Base-by-base conservation (phyloP, 768 basidiomycete genomes). In the Gyrodon lividus region DNA sequence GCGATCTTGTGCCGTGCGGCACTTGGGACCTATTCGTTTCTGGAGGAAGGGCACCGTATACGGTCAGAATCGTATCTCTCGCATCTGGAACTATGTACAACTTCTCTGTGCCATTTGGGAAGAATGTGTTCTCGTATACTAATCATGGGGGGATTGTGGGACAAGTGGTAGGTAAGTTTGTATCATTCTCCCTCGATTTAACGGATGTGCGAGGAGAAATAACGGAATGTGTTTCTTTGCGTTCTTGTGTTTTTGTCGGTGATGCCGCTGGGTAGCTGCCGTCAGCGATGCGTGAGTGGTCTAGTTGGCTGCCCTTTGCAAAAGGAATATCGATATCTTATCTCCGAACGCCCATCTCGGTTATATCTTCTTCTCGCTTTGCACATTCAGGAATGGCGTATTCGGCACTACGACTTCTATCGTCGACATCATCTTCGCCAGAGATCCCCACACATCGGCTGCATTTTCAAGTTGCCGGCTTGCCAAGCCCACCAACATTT, bases 31-130 rank as follows among this genome's bases (percentile, higher is more conserved):
- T 79, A 4, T 69, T 63, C 2, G 69, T 80, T 41, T 71, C 61
- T 10, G 78, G 76, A 6, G 77, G 76, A 10, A 62, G 64, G 0
- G 70, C 72, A 30, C 81, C 79, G 0, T 79, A 79, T 61, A 72
- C 56, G 13, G 52, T 80, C 16, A 73, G 72, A 0, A 51, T 81
- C 22, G 71, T 70, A 28, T 65, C 70, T 6, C 46, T 71, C 28
- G 65, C 69, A 43, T 73, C 76, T 0, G 65, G 71, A 1, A 61
- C 69, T 7, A 62, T 77, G 19, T 77, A 73, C 16, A 77, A 77
- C 54, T 69, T 74, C 26, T 73, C 73, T 2, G 60, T 64, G 4
- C 51, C 61, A 1, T 63, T 62, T 1, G 74, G 74, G 50, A 67
- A 50, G 33, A 24, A 76, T 51, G 55, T 52, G 2, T 73, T 76